A percentile compares a stretch with the other conserved stretches of the same genome.
Evolutionary conservation across 2,329 filamentous ascomycete genomes (phyloP).

Genomic region (Raffaelea ambrosiae): DNA sequence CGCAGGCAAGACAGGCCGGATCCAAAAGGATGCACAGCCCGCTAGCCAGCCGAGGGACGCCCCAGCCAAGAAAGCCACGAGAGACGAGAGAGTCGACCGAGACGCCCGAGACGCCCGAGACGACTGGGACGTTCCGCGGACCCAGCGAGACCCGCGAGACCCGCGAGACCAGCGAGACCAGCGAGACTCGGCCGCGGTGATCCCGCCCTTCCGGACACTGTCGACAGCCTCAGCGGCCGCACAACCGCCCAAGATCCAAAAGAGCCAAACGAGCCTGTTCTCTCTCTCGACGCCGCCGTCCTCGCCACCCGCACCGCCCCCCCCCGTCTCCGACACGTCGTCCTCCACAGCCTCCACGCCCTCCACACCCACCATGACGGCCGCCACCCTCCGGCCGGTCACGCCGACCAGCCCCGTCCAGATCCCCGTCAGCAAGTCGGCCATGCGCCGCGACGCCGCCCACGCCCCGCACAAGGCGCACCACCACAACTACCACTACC

Average conservation of each 20-base stretch:
- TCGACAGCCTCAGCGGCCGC: too few species aligned
- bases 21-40: too few species aligned
- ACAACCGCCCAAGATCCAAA: neutral
- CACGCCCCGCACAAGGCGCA: constrained; percentile 23
- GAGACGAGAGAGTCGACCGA: neutral
- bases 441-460: constrained; percentile 21
- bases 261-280: neutral
- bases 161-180: too few species aligned
- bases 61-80: too few species aligned
- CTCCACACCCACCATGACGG: neutral
- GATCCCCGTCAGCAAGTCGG: constrained; percentile 38
- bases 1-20: too few species aligned
- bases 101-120: too few species aligned
- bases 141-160: too few species aligned
- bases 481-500: constrained; percentile 12
- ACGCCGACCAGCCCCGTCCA: constrained; percentile 44
- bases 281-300: neutral
- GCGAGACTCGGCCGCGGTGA: too few species aligned
- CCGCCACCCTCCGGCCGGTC: constrained; percentile 18
- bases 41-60: too few species aligned
- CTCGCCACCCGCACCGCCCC: neutral
- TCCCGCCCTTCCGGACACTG: too few species aligned
- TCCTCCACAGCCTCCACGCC: neutral
- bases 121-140: too few species aligned
- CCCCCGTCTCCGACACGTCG: neutral